These are phyloP conservation scores for Kalmusia sp. DNA, from an alignment of 2,329 filamentous ascomycete genomes.

Conservation along the genomic window DNA sequence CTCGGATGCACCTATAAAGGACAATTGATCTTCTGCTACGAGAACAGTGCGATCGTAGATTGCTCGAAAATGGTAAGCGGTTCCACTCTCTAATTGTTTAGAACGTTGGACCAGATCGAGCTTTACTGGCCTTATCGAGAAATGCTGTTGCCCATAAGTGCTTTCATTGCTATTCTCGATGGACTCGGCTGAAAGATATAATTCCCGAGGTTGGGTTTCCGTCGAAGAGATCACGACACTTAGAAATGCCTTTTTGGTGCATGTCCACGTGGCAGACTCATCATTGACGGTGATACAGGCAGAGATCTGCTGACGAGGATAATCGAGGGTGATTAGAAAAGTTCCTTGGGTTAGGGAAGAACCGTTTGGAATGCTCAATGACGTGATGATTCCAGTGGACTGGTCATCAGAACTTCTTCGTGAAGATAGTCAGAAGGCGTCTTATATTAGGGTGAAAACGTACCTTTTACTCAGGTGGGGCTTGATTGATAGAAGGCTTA, in stretches of 20 bases:
- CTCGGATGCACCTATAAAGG: not conserved
- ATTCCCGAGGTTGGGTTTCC: slow-evolving; percentile 11
- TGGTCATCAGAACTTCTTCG: not conserved
- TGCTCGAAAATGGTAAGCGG: slow-evolving; percentile 30
- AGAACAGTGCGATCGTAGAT: slow-evolving; percentile 32
- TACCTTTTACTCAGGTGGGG: not conserved
- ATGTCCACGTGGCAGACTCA: slow-evolving; percentile 35
- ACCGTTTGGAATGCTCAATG: not conserved
- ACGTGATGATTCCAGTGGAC: not conserved
- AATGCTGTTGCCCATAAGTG: slow-evolving; percentile 27
- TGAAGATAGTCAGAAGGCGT: not conserved
- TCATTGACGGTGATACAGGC: slow-evolving; percentile 32
- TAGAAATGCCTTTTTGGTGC: slow-evolving; percentile 23
- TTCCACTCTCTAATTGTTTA: slow-evolving; percentile 1
- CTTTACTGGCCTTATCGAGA: slow-evolving; percentile 17
- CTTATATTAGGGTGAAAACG: not conserved
- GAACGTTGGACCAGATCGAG: slow-evolving; percentile 9
- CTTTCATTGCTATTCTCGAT: slow-evolving; percentile 7
- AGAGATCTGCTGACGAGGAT: slow-evolving; percentile 32
- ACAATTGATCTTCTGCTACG: slow-evolving; percentile 23
- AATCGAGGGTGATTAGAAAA: slow-evolving; percentile 25
- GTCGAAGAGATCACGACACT: slow-evolving; percentile 30
- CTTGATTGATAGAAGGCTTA: not conserved
- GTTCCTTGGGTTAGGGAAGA: slow-evolving; percentile 20
- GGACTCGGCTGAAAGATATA: slow-evolving; percentile 18